Conservation (phyloP, 768 basidiomycete species). For the Lentinula aciculospora region DNA sequence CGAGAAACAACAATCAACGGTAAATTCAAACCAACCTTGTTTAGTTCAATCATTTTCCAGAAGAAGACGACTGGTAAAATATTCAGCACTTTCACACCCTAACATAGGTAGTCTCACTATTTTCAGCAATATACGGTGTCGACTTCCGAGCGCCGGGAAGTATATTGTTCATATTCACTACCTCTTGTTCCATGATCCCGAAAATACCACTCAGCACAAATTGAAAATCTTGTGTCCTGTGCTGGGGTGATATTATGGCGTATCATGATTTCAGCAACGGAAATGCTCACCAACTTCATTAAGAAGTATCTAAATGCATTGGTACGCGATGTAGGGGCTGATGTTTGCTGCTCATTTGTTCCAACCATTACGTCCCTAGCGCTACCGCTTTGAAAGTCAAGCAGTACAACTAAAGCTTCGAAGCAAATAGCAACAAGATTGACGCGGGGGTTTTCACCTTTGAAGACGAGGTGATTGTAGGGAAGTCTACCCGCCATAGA, state of each 20-base stretch:
- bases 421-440: slow-evolving; percentile 70
- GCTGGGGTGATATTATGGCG: slow-evolving; percentile 38
- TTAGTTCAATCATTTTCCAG: slow-evolving; percentile 91
- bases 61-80: slow-evolving; percentile 58
- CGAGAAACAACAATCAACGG: neutral
- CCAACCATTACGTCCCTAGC: slow-evolving; percentile 50
- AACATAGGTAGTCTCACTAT: slow-evolving; percentile 43
- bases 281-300: slow-evolving; percentile 68
- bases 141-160: slow-evolving; percentile 85
- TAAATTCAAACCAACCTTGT: slow-evolving; percentile 56
- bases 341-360: slow-evolving; percentile 34
- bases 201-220: slow-evolving; percentile 76
- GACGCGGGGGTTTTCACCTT: slow-evolving; percentile 76
- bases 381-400: slow-evolving; percentile 78
- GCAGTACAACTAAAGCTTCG: slow-evolving; percentile 69
- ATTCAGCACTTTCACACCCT: neutral
- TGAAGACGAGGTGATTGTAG: slow-evolving; percentile 87
- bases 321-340: slow-evolving; percentile 54
- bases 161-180: slow-evolving; percentile 64
- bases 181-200: slow-evolving; percentile 68
- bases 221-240: slow-evolving; percentile 83
- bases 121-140: slow-evolving; percentile 78
- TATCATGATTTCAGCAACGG: neutral
- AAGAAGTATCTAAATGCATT: slow-evolving; percentile 93
- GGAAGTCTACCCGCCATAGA: slow-evolving; percentile 75